Base-by-base conservation (phyloP, 2,329 filamentous ascomycete genomes). In the Graphium sp. region DNA sequence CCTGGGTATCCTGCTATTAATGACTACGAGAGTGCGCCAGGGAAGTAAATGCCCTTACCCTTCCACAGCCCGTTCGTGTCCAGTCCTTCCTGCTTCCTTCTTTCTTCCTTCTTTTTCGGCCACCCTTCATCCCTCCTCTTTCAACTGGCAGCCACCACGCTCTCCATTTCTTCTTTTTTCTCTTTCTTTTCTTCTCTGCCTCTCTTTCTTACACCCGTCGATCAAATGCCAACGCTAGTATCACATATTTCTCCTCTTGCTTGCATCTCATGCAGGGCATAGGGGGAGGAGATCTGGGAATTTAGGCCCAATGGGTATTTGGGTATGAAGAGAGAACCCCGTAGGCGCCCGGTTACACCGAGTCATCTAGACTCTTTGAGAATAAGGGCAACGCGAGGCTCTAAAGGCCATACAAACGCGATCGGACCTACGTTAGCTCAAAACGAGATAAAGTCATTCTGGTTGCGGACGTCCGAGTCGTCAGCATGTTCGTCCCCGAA, bases 381-480 rank as follows among this genome's bases (percentile, higher is more conserved):
- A 14, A 6, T 6, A 24, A 11, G 25, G 16, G 11, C n/a, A n/a
- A 16, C 11, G n/a, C 11, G 17, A n/a, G 11, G 7, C 16, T 6
- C 11, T 10, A 29, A 6, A 22, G 6, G 27, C 11, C 16, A 23
- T 11, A 24, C 21, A 31, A 18, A 18, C 8, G 14, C 17, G 16
- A 24, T 25, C 14, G 24, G 19, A 24, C 17, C 22, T 24, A 33
- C 25, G 25, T 29, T 36, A 29, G 36, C 32, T 42, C 38, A 58
- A 29, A 58, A 44, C 26, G 45, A 42, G 46, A 77, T 66, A 41
- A 62, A 77, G 45, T 76, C 70, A 46, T 63, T 61, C 40, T 67
- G 58, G 39, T 62, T 56, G 32, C 61, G 55, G 45, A 73, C 64
- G 36, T 69, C 66, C 31, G 58, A 50, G 37, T 67, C 62, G 30